Base-by-base conservation (phyloP, 208 protist genomes). In the Endotrypanum monterogeii region DNA sequence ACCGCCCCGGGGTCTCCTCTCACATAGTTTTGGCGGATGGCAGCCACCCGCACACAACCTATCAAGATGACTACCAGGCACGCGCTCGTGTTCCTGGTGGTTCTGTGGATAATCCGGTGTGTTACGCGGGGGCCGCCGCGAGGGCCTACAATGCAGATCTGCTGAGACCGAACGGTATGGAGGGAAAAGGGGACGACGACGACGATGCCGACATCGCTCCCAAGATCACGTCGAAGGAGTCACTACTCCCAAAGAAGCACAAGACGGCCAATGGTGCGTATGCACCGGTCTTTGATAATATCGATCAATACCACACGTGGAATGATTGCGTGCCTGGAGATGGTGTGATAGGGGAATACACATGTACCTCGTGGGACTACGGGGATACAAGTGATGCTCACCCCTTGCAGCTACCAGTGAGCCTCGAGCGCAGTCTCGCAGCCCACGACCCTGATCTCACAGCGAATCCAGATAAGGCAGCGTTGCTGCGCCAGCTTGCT, bases 161-260 rank as follows among this genome's bases (percentile, higher is more conserved):
- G 55, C 73, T 96, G 20, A 79, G 82, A 12, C 83, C 83, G 37
- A 62, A 83, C 41, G 66, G 56, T 7, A 77, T 79, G 0, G 44
- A 66, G 1, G 83, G n/a, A n/a, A n/a, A n/a, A n/a, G n/a, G n/a
- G n/a, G n/a, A n/a, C n/a, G n/a, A 87, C 44, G 83, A 87, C 5
- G 81, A 87, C n/a, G 86, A 83, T 32, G 76, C 69, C 14, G 84
- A 88, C 55, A 63, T 96, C 48, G 63, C 88, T 6, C 87, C 87
- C 12, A 94, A 96, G 73, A 93, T 96, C 56, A 93, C 89, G 11
- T 82, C 76, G 28, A 84, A 67, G 54, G 88, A 89, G 55, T 89
- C 87, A 3, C 80, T 91, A 41, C 74, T 90, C 65, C 83, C 84
- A 30, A 44, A 68, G 0, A 61, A 46, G 56, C 57, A 5, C 66